Evolutionary conservation across 2,329 filamentous ascomycete species (phyloP), one percentile per base, ranked within the genome.

Genomic region (Elsinoe fawcettii): DNA sequence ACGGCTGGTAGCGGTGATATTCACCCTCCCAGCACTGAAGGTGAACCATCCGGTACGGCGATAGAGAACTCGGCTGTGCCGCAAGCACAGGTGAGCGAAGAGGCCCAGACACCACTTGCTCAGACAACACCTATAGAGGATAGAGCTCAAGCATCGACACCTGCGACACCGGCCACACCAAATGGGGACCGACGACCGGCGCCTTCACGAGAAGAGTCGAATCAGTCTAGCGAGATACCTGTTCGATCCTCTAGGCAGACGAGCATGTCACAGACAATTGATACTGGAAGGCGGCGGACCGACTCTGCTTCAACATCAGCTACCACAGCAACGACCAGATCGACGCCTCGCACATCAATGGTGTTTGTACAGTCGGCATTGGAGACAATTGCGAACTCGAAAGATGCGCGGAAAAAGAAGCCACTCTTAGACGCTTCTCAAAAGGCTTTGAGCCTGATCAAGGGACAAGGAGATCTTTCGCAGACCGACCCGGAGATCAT

Each of bases 351-450:
- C 77, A 95, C 87, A 80, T 97, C 93, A 64, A 85, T 95, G 67
- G 91, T 96, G 66, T 99, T 99, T 71, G 90, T 99, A 66, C 85
- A 95, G 67, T 91, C 88, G 67, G 92, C 93, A 37, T 77, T 99
- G 69, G 93, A 96, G 77, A 86, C 85, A 69, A 96, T 99, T 68
- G 88, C 88, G 60, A 82, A 86, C 57, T 95, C 91, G 47, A 95
- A 92, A 74, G 92, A 99, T 75, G 90, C 91, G 55, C 82, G 87
- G 70, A 88, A 85, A 74, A 90, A 85, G 71, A 93, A 90, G 71
- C 85, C 90, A 67, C 80, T 99, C 39, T 84, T 82, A 61, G 90
- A 96, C 60, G 80, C 90, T 36, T 85, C 90, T 57, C 86, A 90
- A 66, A 85, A 84, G 65, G 93, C 93, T 27, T 78, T 96, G 66